Base-by-base conservation (phyloP, 2,329 filamentous ascomycete species). In the Cryphonectria carpinicola region DNA sequence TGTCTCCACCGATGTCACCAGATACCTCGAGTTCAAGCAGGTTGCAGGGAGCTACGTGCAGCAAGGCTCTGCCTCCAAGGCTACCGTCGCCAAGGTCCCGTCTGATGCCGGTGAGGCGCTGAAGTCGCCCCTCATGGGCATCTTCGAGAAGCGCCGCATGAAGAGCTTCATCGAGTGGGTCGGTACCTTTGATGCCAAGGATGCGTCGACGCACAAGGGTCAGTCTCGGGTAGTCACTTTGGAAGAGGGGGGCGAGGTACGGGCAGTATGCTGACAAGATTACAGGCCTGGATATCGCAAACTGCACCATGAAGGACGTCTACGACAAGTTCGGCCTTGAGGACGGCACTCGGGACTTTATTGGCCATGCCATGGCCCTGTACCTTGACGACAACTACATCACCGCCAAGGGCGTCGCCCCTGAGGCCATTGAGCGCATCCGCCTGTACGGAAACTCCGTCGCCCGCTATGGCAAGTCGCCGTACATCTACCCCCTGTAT, bases 401-500 rank as follows among this genome's bases (percentile, higher is more conserved):
- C 79, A 89, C 87, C 75, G 82, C 87, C 74, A 84, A 86, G 65
- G 95, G 95, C 74, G 85, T 86, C 78, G 94, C 95, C 61, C 90
- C 92, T 76, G 94, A 97, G 80, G 90, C 93, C 70, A 93, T 99
- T 77, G 90, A 95, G 82, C 94, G 95, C 77, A 98, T 99, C 81
- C 90, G 93, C 75, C 88, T 99, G 63, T 99, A 99, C 83, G 97
- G 95, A 76, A 97, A 97, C 88, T 98, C 95, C 41, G 97, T 99
- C 83, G 94, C 95, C 67, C 90, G 95, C 74, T 98, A 98, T 83
- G 96, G 96, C 83, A 98, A 98, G 84, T 98, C 95, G 17, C 97
- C 96, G 62, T 99, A 98, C 86, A 98, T 99, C 85, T 99, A 99
- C 87, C 97, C 96, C 65, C 90, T 98, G 43, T 99, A 99, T 84